A percentile compares a stretch with the other conserved stretches of the same genome.
Evolutionary conservation across 352 stramenopile species (phyloP).

Genomic region (Globisporangium polare): DNA sequence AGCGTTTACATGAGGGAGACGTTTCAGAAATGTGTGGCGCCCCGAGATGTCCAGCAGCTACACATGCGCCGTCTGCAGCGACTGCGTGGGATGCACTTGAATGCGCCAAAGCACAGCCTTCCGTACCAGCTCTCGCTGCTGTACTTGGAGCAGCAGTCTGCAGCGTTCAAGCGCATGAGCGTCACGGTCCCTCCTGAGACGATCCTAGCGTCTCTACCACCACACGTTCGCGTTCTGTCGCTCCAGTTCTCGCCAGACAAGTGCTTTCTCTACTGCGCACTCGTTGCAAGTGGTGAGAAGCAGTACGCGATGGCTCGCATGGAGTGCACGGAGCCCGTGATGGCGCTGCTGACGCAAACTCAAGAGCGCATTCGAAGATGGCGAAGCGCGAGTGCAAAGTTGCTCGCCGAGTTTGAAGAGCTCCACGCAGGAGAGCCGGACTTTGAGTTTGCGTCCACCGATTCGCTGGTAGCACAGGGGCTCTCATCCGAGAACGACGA

Average conservation of each 20-base stretch:
- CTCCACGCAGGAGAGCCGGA: constrained; percentile 27
- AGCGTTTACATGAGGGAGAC: constrained; percentile 30
- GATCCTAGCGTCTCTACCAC: constrained; percentile 38
- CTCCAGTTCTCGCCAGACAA: constrained; percentile 70
- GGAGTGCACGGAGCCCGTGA: constrained; percentile 44
- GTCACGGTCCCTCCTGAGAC: constrained; percentile 33
- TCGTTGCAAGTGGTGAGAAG: constrained; percentile 36
- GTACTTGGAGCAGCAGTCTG: constrained; percentile 61
- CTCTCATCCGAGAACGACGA: constrained; percentile 24
- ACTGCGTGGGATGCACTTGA: constrained; percentile 30
- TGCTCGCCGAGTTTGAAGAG: constrained; percentile 39
- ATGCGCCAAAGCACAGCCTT: constrained; percentile 42
- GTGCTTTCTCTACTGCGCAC: constrained; percentile 55
- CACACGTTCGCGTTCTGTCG: constrained; percentile 33
- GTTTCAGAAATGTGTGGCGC: constrained; percentile 31
- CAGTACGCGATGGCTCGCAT: constrained; percentile 46
- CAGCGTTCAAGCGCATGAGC: constrained; percentile 59
- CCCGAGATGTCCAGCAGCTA: constrained; percentile 41
- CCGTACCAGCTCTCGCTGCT: constrained; percentile 64
- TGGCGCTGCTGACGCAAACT: constrained; percentile 24
- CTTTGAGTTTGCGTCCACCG: constrained; percentile 31
- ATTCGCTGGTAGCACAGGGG: constrained; percentile 2
- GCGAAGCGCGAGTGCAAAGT: constrained; percentile 32
- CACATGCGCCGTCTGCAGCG: constrained; percentile 43
- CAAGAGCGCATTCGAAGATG: constrained; percentile 29